Base-by-base conservation (phyloP, 1,139 yeast species). In the Pichia inconspicua region DNA sequence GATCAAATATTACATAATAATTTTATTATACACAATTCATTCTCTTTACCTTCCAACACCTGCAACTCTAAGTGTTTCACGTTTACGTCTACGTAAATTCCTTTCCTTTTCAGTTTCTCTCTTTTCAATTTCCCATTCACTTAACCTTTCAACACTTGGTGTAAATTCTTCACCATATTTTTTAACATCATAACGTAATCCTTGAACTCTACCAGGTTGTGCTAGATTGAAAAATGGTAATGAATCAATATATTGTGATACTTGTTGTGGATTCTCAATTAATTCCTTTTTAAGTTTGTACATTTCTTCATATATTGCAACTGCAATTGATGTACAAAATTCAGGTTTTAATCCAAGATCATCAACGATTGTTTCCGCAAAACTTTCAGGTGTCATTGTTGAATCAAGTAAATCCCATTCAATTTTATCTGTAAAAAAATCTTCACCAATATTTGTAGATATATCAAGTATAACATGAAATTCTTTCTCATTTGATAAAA, bases 31-130 rank as follows among this genome's bases (percentile, higher is more conserved):
- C 22, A 27, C 30, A 9, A 27, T 2, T 15, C 37, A 15, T 6
- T 8, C 37, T 34, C 17, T 9, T 14, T 30, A 48, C 25, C 51
- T 30, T 37, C 48, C 48, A 6, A 45, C 46, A 40, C 53, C 53
- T 15, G 53, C 56, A 19, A 60, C 74, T 56, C 83, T 73, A 74
- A 85, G 79, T 27, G 88, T 82, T 64, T 94, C 98, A 66, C 98
- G 80, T 71, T 94, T 90, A 61, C 89, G 73, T 63, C 98, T 80
- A 66, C 98, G 79, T 53, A 88, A 76, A 61, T 86, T 88, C 66
- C 98, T 78, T 56, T 90, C 97, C 61, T 95, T 82, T 66, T 94
- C 98, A 56, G 90, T 88, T 63, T 92, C 97, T 54, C 97, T 77
- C 67, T 86, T 84, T 62, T 90, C 97, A 50, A 92, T 88, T 67